Evolutionary conservation across 768 basidiomycete genomes (phyloP), one percentile per base, ranked within the genome.

Genomic region (Calocybe indica): DNA sequence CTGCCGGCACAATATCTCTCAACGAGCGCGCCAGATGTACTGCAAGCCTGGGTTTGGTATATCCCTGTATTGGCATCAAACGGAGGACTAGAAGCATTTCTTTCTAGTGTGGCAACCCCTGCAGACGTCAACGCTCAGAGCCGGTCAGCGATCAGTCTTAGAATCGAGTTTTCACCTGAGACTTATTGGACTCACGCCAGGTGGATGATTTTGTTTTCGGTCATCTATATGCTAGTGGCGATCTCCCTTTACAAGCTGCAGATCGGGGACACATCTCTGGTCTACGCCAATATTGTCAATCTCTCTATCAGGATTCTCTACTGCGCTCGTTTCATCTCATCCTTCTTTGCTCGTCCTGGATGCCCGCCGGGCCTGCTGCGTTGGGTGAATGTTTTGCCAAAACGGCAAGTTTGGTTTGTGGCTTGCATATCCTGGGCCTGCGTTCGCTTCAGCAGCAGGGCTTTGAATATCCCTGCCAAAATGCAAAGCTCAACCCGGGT

Each of bases 11-110:
- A 77, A 50, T 89, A 89, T 64, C 70, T 81, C 33, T 58, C 72
- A 37, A 92, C 93, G 0, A 90, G 88, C 37, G 93, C 94, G 0
- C 85, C 91, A 0, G 53, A 65, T 10, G 85, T 95, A 34, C 78
- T 99, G 5, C 64, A 67, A 9, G 80, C 85, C 1, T 99, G 93
- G 80, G 65, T 91, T 15, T 85, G 79, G 71, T 95, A 94, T 56
- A 85, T 98, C 54, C 96, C 96, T 0, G 76, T 88, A 14, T 76
- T 99, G 58, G 88, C 88, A 5, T 67, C 92, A 54, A 99, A 99
- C 59, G 96, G 96, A 2, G 79, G 89, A 0, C 68, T 95, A 12
- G 96, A 99, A 61, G 91, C 94, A 0, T 94, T 96, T 63, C 74
- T 95, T 55, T 80, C 88, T 2, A 85, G 89, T 46, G 82, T 84